Percentiles rank a stretch among this genome's conserved stretches.
Conservation (phyloP, 768 basidiomycete species). For the Dentipellis fragilis region DNA sequence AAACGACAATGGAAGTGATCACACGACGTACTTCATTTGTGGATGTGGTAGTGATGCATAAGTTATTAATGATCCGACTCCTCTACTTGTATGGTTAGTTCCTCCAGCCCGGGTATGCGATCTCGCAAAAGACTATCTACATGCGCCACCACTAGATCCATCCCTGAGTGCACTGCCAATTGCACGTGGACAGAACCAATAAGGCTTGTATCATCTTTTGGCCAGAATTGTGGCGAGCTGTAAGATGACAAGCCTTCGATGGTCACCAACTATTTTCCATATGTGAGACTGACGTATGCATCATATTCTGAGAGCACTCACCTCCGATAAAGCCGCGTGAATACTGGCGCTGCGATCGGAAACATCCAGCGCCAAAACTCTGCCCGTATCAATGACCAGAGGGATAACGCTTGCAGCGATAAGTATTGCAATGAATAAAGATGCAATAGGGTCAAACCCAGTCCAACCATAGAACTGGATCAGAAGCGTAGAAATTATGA, state of each 20-base stretch:
- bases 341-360: conserved; percentile 49
- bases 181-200: conserved; percentile 92
- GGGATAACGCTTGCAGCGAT: conserved; percentile 96
- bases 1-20: too few species aligned
- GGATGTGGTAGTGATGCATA: not conserved
- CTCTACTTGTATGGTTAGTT: conserved; percentile 87
- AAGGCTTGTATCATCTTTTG: conserved; percentile 76
- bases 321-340: conserved; percentile 52
- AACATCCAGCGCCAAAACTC: conserved; percentile 79
- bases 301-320: conserved; percentile 20
- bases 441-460: conserved; percentile 96
- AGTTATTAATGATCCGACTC: not conserved
- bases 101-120: conserved; percentile 73
- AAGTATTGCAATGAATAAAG: conserved; percentile 88
- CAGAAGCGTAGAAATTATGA: conserved; percentile 92
- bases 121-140: conserved; percentile 66
- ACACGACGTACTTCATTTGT: too few species aligned
- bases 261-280: conserved; percentile 42
- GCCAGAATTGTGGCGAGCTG: conserved; percentile 85
- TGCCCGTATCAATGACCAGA: conserved; percentile 88
- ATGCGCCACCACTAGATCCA: conserved; percentile 65
- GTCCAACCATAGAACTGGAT: conserved; percentile 98
- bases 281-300: too few species aligned
- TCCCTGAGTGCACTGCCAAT: conserved; percentile 29
- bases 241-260: conserved; percentile 80